Evolutionary conservation across 768 basidiomycete genomes (phyloP).

Genomic region (Trametes cinnabarina): DNA sequence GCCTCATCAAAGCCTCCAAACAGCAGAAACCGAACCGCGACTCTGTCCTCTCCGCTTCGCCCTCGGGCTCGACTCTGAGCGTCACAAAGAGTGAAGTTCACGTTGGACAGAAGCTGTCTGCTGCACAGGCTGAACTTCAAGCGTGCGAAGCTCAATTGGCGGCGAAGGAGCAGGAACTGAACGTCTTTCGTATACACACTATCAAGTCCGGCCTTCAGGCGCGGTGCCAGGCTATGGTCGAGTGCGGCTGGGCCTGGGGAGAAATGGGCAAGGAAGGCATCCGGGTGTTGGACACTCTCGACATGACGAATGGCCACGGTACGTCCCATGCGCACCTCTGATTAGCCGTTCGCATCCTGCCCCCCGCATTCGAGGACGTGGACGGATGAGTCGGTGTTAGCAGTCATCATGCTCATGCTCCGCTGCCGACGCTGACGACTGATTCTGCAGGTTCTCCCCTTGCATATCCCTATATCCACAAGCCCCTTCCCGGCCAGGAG

Average conservation of each 20-base stretch:
- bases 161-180: constrained; percentile 64
- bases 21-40: constrained; percentile 43
- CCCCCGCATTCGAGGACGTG: constrained; percentile 2
- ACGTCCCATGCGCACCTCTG: constrained; percentile 12
- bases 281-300: constrained; percentile 37
- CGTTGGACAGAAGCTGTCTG: constrained; percentile 46
- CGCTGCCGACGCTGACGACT: not conserved
- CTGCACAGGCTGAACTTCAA: constrained; percentile 75
- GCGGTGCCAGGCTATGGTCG: constrained; percentile 62
- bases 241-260: constrained; percentile 67
- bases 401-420: not conserved
- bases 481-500: constrained; percentile 20
- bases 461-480: constrained; percentile 19
- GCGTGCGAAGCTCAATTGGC: constrained; percentile 79
- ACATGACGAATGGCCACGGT: constrained; percentile 30
- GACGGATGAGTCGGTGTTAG: constrained; percentile 1
- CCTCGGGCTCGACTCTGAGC: constrained; percentile 47
- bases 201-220: constrained; percentile 60
- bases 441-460: constrained; percentile 4
- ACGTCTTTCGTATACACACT: constrained; percentile 47
- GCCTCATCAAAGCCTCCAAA: constrained; percentile 77
- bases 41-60: constrained; percentile 32
- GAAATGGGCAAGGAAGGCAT: constrained; percentile 67
- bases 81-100: constrained; percentile 30
- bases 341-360: not conserved